A percentile compares a stretch with the other conserved stretches of the same genome.
Evolutionary conservation across 2,329 filamentous ascomycete genomes (phyloP).

Genomic region (Trichoderma polysporum): DNA sequence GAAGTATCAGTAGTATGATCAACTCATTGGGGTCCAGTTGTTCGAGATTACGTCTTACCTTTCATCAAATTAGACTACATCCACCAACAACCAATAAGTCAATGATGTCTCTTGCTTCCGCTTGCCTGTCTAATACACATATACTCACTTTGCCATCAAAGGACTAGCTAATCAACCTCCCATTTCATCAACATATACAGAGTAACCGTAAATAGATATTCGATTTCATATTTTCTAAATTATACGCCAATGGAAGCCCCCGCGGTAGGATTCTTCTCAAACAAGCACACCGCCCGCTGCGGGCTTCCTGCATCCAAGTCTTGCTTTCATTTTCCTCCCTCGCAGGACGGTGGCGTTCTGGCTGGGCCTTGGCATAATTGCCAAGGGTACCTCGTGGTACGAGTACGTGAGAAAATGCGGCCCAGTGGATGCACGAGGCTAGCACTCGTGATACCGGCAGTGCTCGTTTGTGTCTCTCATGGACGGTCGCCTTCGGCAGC

Average conservation of each 20-base stretch:
- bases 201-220: no score
- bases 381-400: not conserved
- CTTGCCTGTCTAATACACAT: no score
- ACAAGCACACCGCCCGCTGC: not conserved
- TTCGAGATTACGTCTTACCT: not conserved
- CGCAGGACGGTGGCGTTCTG: not conserved
- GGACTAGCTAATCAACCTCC: not conserved
- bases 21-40: not conserved
- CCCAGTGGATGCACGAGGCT: not conserved
- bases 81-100: no score
- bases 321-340: not conserved
- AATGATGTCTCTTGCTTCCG: not conserved
- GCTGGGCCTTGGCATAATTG: not conserved
- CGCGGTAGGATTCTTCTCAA: not conserved
- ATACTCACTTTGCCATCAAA: no score
- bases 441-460: not conserved
- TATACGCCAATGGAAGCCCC: not conserved
- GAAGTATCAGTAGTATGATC: not conserved
- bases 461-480: conserved; percentile 2
- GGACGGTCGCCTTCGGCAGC: not conserved
- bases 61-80: not conserved
- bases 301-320: not conserved
- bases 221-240: not conserved
- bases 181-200: not conserved
- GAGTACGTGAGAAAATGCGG: not conserved